Evolutionary conservation across 805 yeast genomes (phyloP).

Genomic region (Teunomyces cretensis): DNA sequence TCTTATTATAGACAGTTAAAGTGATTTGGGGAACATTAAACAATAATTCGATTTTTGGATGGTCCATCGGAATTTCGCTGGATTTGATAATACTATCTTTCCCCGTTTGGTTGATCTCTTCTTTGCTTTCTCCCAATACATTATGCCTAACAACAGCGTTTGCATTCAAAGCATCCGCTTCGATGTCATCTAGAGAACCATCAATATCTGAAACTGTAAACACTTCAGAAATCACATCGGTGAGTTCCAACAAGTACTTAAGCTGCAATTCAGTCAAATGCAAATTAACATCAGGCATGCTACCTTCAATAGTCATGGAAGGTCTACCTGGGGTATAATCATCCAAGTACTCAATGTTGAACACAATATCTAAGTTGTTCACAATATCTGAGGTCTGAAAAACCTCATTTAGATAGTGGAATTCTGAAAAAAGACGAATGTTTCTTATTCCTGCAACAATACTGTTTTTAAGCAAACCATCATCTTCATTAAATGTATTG

Average conservation of each 20-base stretch:
- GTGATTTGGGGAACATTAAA: slow-evolving; percentile 66
- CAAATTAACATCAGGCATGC: slow-evolving; percentile 61
- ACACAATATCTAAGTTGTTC: slow-evolving; percentile 59
- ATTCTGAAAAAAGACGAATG: slow-evolving; percentile 62
- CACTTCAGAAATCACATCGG: slow-evolving; percentile 55
- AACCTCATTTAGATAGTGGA: slow-evolving; percentile 43
- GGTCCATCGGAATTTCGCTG: slow-evolving; percentile 16
- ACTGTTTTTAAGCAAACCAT: slow-evolving; percentile 43
- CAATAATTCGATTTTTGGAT: slow-evolving; percentile 42
- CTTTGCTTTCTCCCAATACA: neutral
- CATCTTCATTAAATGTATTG: slow-evolving; percentile 51
- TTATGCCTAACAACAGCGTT: slow-evolving; percentile 45
- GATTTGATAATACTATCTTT: neutral
- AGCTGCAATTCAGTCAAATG: slow-evolving; percentile 74
- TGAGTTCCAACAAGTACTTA: slow-evolving; percentile 52
- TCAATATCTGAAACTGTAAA: slow-evolving; percentile 43
- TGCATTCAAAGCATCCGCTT: slow-evolving; percentile 63
- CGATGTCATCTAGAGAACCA: slow-evolving; percentile 50
- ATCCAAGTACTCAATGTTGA: slow-evolving; percentile 58
- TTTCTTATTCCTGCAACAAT: slow-evolving; percentile 71
- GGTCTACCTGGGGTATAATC: slow-evolving; percentile 41
- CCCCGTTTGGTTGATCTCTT: neutral
- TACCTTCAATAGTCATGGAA: slow-evolving; percentile 51
- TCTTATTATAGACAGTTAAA: slow-evolving; percentile 57
- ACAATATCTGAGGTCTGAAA: slow-evolving; percentile 63